Base-by-base conservation (phyloP, 139 green algal species). In the Chlorella vulgaris region DNA sequence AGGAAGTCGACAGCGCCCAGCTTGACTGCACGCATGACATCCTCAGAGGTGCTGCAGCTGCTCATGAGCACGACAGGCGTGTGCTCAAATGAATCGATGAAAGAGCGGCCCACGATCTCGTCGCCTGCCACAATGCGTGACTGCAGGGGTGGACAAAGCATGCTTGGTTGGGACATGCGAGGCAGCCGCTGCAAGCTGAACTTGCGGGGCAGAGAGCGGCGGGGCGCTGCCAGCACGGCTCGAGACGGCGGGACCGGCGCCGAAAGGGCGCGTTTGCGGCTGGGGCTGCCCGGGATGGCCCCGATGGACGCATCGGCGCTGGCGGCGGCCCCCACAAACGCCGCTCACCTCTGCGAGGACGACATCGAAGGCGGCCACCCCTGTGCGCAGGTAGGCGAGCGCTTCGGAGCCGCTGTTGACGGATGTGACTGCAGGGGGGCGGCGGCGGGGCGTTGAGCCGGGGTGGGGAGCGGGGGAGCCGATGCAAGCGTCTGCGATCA, bases 1-100 rank as follows among this genome's bases (percentile, higher is more conserved):
- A 97, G 71, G 68, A 94, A 94, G 74, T 97, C 93, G 36, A 92
- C 91, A 4, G 93, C 93, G 7, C 93, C 93, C 19, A 94, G 85
- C 78, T 91, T 83, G 28, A 97, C 91, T 26, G 90, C 90, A n/a
- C 83, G 71, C 83, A 94, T 86, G 3, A 96, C 86, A 36, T 93
- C 88, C 1, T 71, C 69, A 0, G 88, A 81, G 50, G 51, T 76
- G 35, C 78, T 74, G 13, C 76, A 29, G 35, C 87, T 82, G 13
- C 75, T 78, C 87, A 92, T 93, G 2, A 93, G 77, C 22, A 94
- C 84, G 28, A 91, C 76, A 28, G 91, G 91, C 61, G 91, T 66
- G 61, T 76, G 79, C 55, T 81, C 68, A 33, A 83, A 83, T 0
- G 80, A 75, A 40, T 71, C 39, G 28, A 86, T 33, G 76, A 88